These are phyloP conservation scores for Atkinsonella texensis DNA, from an alignment of 2,329 filamentous ascomycete species.

Conservation along the genomic window DNA sequence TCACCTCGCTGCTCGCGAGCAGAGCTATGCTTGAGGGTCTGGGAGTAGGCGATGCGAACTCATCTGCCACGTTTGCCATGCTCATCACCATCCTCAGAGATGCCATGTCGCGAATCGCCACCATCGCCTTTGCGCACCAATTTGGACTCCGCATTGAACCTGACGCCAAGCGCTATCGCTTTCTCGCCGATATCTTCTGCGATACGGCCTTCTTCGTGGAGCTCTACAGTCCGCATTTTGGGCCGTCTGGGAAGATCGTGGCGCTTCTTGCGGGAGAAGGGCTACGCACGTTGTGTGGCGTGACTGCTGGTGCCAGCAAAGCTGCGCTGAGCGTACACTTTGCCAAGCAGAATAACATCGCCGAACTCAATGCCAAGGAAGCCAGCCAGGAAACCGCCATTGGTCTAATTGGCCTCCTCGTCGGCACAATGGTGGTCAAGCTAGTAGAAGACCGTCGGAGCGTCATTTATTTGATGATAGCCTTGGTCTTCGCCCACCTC, in stretches of 20 bases:
- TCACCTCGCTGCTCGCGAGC: constrained; percentile 67
- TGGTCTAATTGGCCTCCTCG: constrained; percentile 75
- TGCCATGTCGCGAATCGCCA: constrained; percentile 67
- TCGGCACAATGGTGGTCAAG: constrained; percentile 70
- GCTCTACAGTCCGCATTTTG: constrained; percentile 63
- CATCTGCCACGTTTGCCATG: constrained; percentile 69
- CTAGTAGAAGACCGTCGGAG: constrained; percentile 56
- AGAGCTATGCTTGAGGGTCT: constrained; percentile 68
- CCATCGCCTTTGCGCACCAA: constrained; percentile 74
- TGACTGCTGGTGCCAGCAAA: constrained; percentile 82
- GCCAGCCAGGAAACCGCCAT: constrained; percentile 93
- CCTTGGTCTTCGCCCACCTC: constrained; percentile 65
- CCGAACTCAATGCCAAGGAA: constrained; percentile 89
- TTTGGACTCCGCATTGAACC: constrained; percentile 76
- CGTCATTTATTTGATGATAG: constrained; percentile 62
- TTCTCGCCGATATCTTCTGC: constrained; percentile 81
- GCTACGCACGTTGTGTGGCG: constrained; percentile 61
- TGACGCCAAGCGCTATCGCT: constrained; percentile 81
- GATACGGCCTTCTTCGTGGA: constrained; percentile 80
- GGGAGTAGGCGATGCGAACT: constrained; percentile 71
- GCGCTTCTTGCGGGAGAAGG: constrained; percentile 39
- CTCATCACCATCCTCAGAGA: constrained; percentile 76
- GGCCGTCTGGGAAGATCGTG: constrained; percentile 36
- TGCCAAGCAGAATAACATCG: constrained; percentile 73
- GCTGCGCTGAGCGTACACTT: constrained; percentile 89